Evolutionary conservation across 352 stramenopile species (phyloP).

Genomic region (Pythium dissotocum): DNA sequence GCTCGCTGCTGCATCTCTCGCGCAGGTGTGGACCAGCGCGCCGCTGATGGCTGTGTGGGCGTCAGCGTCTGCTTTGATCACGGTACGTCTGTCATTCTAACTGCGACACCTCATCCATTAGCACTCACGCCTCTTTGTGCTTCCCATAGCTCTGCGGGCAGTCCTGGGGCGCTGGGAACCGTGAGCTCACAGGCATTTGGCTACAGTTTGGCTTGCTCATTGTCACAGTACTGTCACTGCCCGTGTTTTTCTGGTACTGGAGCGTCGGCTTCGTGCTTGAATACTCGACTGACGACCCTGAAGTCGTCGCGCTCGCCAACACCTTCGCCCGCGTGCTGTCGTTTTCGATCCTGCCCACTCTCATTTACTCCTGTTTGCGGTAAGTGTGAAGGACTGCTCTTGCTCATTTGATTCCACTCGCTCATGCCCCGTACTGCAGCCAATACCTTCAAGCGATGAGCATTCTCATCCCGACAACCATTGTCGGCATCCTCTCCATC

Average conservation of each 20-base stretch:
- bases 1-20: constrained; percentile 68
- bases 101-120: not conserved
- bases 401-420: not conserved
- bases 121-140: not conserved
- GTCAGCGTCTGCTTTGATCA: constrained; percentile 62
- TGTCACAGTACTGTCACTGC: constrained; percentile 53
- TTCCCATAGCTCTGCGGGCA: constrained; percentile 62
- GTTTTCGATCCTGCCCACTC: constrained; percentile 55
- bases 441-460: constrained; percentile 76
- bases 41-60: constrained; percentile 68
- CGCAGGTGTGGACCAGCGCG: constrained; percentile 67
- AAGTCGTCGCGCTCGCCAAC: constrained; percentile 55
- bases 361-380: constrained; percentile 68
- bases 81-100: constrained; percentile 29
- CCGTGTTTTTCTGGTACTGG: constrained; percentile 75
- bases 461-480: constrained; percentile 62
- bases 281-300: constrained; percentile 59
- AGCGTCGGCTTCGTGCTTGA: constrained; percentile 57
- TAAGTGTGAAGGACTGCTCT: constrained; percentile 14
- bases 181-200: constrained; percentile 71
- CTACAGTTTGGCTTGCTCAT: constrained; percentile 68
- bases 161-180: constrained; percentile 66
- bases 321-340: constrained; percentile 65
- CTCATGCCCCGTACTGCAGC: constrained; percentile 18
- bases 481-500: constrained; percentile 67